Conservation (phyloP, 2,329 filamentous ascomycete genomes). For the Chrysoporthe austroafricana region DNA sequence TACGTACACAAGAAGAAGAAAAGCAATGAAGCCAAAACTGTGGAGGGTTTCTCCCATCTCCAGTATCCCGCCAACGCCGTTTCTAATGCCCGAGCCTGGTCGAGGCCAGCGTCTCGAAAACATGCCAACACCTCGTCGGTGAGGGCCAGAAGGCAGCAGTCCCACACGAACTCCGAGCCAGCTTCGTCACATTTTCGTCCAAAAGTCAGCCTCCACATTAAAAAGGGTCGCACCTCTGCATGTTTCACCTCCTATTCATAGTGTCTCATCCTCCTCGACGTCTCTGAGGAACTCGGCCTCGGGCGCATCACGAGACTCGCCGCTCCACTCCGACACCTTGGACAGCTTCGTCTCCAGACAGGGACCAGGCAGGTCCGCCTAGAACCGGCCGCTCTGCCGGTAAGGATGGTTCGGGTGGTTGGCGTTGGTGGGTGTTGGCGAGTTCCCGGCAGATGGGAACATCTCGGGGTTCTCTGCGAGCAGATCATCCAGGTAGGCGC, state of each 20-base stretch:
- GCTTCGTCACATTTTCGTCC: neutral
- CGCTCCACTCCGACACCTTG: conserved; percentile 27
- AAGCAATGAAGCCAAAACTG: conserved; percentile 5
- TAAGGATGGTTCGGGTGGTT: conserved; percentile 31
- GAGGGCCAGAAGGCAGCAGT: neutral
- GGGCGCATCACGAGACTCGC: conserved; percentile 15
- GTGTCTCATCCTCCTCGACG: conserved; percentile 9
- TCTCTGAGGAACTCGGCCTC: neutral
- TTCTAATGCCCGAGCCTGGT: conserved; percentile 11
- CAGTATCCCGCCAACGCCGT: neutral
- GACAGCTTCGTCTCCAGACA: conserved; percentile 25
- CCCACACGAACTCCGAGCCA: neutral
- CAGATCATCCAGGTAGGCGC: conserved; percentile 87
- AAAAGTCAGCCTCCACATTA: conserved; percentile 2
- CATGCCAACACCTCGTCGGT: neutral
- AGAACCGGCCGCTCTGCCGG: conserved; percentile 31
- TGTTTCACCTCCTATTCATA: neutral
- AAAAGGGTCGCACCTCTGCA: neutral
- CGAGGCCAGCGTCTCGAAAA: conserved; percentile 1
- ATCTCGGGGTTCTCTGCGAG: conserved; percentile 72
- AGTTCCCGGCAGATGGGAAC: conserved; percentile 47
- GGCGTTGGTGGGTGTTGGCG: conserved; percentile 34
- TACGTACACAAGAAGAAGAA: conserved; percentile 5
- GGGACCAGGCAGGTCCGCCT: conserved; percentile 17
- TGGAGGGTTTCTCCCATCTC: neutral